These are phyloP conservation scores for Asterophora parasitica DNA, from an alignment of 768 basidiomycete genomes.

Conservation along the genomic window DNA sequence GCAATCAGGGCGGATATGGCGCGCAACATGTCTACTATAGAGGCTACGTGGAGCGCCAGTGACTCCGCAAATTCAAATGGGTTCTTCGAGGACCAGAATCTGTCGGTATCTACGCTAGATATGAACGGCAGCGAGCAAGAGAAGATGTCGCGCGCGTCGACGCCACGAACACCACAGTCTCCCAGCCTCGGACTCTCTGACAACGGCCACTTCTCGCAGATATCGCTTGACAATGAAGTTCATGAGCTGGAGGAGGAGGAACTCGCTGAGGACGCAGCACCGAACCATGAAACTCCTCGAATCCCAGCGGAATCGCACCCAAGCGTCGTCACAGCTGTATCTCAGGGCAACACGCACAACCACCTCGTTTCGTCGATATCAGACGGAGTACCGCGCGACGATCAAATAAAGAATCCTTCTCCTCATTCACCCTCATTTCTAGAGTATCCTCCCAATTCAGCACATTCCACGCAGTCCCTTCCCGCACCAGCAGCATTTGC, in stretches of 20 bases:
- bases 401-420: constrained; percentile 4
- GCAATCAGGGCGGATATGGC: constrained; percentile 61
- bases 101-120: constrained; percentile 56
- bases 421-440: constrained; percentile 9
- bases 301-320: constrained; percentile 28
- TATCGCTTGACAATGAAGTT: constrained; percentile 29
- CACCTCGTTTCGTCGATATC: constrained; percentile 11
- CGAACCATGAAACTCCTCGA: background rate
- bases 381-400: constrained; percentile 1
- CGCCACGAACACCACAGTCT: constrained; percentile 19
- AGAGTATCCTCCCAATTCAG: constrained; percentile 9
- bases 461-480: constrained; percentile 20
- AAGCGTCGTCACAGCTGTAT: constrained; percentile 40
- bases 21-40: constrained; percentile 36
- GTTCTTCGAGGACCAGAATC: constrained; percentile 31
- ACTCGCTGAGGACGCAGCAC: background rate
- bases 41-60: constrained; percentile 28
- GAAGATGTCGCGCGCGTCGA: constrained; percentile 21
- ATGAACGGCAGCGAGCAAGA: constrained; percentile 42
- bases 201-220: constrained; percentile 29
- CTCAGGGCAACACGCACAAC: constrained; percentile 22
- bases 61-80: constrained; percentile 28
- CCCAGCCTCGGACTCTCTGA: constrained; percentile 23
- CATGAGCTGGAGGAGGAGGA: constrained; percentile 10
- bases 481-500: constrained; percentile 16